A percentile compares a stretch with the other conserved stretches of the same genome.
phyloP scores from a whole-genome alignment of 2,329 filamentous ascomycete genomes.

The Elsinoe arachidis region DNA sequence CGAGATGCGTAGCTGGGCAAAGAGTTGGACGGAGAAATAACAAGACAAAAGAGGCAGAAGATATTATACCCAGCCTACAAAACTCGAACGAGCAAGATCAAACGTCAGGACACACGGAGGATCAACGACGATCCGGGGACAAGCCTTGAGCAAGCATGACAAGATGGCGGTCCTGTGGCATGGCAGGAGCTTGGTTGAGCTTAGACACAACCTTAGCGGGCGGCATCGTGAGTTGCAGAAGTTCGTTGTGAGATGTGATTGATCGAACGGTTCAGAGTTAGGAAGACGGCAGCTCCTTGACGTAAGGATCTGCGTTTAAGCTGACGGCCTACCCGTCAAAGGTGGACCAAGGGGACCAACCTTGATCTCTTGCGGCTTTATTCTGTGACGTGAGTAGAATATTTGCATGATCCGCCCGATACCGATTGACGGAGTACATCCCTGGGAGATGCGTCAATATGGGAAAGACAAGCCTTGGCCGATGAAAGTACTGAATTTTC shows the following conservation, averaged over 20 bases:
- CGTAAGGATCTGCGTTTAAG: constrained; percentile 11
- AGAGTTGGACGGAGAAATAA: not conserved
- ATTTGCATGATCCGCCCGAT: not conserved
- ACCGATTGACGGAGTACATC: not conserved
- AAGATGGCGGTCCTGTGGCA: constrained; percentile 4
- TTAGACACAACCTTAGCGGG: constrained; percentile 5
- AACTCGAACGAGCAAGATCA: not conserved
- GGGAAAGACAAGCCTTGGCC: not conserved
- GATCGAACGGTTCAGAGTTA: not conserved
- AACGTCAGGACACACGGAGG: not conserved
- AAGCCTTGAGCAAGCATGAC: constrained; percentile 9
- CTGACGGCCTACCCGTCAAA: not conserved
- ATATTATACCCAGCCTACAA: not conserved
- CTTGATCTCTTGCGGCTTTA: not conserved
- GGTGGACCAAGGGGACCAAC: not conserved
- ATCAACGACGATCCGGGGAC: not conserved
- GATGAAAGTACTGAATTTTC: not conserved
- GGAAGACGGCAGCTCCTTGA: not conserved
- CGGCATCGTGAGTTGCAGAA: not conserved
- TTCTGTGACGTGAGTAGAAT: not conserved
- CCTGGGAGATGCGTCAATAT: not conserved
- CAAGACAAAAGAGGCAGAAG: not conserved
- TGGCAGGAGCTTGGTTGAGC: constrained; percentile 11
- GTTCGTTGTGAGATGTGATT: not conserved
- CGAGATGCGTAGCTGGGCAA: not conserved